Evolutionary conservation across 495 filamentous ascomycete species (phyloP), one percentile per base, ranked within the genome.

Genomic region (Aspergillus affinis): DNA sequence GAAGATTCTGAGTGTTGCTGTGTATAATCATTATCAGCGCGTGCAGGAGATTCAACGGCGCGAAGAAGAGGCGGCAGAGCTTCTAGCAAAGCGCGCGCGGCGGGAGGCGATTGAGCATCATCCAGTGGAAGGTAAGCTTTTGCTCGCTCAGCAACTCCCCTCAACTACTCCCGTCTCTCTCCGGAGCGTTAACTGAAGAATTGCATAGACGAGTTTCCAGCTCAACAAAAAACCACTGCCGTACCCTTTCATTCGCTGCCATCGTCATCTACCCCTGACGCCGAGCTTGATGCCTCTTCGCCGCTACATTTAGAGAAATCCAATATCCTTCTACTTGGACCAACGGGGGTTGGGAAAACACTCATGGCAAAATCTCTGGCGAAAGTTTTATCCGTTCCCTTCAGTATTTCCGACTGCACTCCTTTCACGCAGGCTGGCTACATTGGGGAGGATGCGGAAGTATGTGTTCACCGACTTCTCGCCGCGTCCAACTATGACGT

Each of bases 391-490:
- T 92, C 94, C 54, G 94, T 98, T 2, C 95, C 94, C 0, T 97
- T 98, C 70, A 93, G 90, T 60, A 98, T 98, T 72, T 94, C 92
- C 59, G 95, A 98, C 70, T 98, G 95, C 74, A 98, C 95, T 15
- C 88, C 94, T 4, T 93, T 98, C 62, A 98, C 94, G 2, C 92
- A 97, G 78, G 92, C 94, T 6, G 94, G 94, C 15, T 98, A 98
- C 68, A 96, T 98, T 58, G 94, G 94, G 57, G 93, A 97, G 69
- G 94, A 98, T 68, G 93, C 90, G 48, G 94, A 98, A 66, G 86
- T 90, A 0, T 96, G 92, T 65, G 90, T 98, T 19, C 90, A 96
- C 65, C 84, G 93, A 26, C 81, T 98, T 30, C 78, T 98, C 9
- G 88, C 92, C 59, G 93, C 95, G 52, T 88, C 93, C 19, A 90